phyloP scores from a whole-genome alignment of 2,329 filamentous ascomycete species.

The Xylariaceae sp. region DNA sequence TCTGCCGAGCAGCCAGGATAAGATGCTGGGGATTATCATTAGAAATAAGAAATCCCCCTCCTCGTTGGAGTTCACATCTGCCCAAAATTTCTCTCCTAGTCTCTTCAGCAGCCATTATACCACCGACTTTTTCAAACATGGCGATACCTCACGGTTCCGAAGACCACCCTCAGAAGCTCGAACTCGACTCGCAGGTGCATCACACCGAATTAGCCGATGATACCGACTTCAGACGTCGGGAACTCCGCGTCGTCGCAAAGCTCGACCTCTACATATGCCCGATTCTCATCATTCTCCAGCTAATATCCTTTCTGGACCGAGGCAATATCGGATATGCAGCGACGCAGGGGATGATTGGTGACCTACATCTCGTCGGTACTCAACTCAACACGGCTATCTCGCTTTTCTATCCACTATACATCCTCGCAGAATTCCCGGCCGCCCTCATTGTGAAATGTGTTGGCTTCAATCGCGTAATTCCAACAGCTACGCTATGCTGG shows the following conservation, averaged over 20 bases:
- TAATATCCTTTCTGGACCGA: conserved; percentile 25
- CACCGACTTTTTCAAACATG: conserved; percentile 3
- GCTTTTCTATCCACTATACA: conserved; percentile 27
- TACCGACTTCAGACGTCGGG: conserved; percentile 22
- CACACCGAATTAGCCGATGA: conserved; percentile 16
- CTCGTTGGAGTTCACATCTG: neutral
- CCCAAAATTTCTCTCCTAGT: neutral
- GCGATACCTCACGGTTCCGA: conserved; percentile 18
- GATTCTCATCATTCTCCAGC: conserved; percentile 22
- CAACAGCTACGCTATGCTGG: conserved; percentile 23
- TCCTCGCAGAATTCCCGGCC: conserved; percentile 24
- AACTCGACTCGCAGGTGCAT: conserved; percentile 16
- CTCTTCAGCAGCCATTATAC: neutral
- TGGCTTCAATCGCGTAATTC: conserved; percentile 23
- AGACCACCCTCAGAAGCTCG: conserved; percentile 15
- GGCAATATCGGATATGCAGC: conserved; percentile 27
- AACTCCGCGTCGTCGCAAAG: conserved; percentile 24
- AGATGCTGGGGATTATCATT: conserved; percentile 19
- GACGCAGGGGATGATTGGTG: conserved; percentile 24
- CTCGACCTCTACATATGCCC: conserved; percentile 26
- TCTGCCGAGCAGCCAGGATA: conserved; percentile 13
- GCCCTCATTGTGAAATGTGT: conserved; percentile 23
- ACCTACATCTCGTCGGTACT: conserved; percentile 21
- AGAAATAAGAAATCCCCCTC: neutral
- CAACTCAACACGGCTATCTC: conserved; percentile 26